Base-by-base conservation (phyloP, 2,329 filamentous ascomycete genomes). In the Epichloe scottii region DNA sequence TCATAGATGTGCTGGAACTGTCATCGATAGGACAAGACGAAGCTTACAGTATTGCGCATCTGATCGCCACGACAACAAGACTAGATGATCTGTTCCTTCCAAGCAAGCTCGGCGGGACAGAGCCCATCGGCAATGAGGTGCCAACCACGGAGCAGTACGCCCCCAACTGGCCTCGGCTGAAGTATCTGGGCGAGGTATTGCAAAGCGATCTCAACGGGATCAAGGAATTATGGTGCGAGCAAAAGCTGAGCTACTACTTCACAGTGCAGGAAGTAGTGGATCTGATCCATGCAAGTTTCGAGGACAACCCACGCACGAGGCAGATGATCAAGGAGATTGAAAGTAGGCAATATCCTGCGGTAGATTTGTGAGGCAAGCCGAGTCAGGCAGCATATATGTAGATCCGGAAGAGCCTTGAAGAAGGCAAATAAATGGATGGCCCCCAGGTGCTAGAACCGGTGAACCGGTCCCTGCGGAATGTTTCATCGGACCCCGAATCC, bases 151-250 rank as follows among this genome's bases (percentile, higher is more conserved):
- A 77, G 3, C 78, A 83, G 59, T 83, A 82, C 55, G 78, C 79
- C 4, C 69, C 73, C 3, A 74, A 72, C 46, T 85, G 81, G 81
- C 68, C 84, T 52, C 73, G 80, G 46, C 71, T 85, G 53, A 79
- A 83, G 64, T 84, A 78, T 57, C 68, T 85, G 17, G 76, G 76
- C 55, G 77, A 84, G 62, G 75, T 84, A 30, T 68, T 85, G 56
- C 81, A 85, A 67, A 82, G 79, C 57, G 83, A 84, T 59, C 68
- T 84, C 49, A 76, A 76, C 55, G 81, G 84, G 55, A 76, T 85
- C 51, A 72, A 71, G 52, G 83, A 71, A 55, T 63, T 85, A 38
- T 85, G 81, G 81, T 72, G 77, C 58, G 80, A 85, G 55, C 81
- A 79, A 63, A 80, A 84, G 62, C 67, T 85, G 41, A 82, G 79